A percentile compares a stretch with the other conserved stretches of the same genome.
Evolutionary conservation across 768 basidiomycete genomes (phyloP).

Genomic region (Boletus reticulatus): DNA sequence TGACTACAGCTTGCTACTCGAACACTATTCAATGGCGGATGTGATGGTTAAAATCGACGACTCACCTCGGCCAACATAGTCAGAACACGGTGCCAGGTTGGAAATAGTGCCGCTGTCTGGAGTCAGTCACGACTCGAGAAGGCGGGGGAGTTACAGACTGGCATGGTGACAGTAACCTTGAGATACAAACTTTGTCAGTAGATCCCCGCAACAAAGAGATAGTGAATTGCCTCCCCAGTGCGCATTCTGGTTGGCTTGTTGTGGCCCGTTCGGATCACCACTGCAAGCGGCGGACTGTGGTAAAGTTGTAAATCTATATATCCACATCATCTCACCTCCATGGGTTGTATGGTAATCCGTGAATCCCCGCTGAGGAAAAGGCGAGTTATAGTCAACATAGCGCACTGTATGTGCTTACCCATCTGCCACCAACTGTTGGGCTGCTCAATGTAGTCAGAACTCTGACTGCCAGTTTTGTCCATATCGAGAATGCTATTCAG

Average conservation of each 20-base stretch:
- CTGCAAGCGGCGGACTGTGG: too few species aligned
- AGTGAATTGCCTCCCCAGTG: constrained; percentile 6
- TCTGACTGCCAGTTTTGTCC: not conserved
- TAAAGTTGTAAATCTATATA: too few species aligned
- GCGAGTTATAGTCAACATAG: not conserved
- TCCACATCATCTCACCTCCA: constrained; percentile 8
- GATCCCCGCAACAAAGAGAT: not conserved
- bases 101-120: constrained; percentile 15
- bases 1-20: constrained; percentile 18
- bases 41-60: not conserved
- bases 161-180: constrained; percentile 21
- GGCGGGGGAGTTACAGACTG: not conserved
- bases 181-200: constrained; percentile 1
- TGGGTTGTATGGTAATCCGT: constrained; percentile 9
- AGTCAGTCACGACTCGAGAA: not conserved
- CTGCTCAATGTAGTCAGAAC: constrained; percentile 3
- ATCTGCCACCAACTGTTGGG: constrained; percentile 21
- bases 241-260: constrained; percentile 2
- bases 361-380: constrained; percentile 4
- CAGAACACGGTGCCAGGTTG: constrained; percentile 15
- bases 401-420: constrained; percentile 6
- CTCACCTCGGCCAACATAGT: constrained; percentile 13
- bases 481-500: constrained; percentile 4
- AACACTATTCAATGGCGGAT: not conserved
- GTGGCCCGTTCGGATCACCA: constrained; percentile 16